phyloP scores from a whole-genome alignment of 768 basidiomycete genomes.

The Fomitopsis serialis region DNA sequence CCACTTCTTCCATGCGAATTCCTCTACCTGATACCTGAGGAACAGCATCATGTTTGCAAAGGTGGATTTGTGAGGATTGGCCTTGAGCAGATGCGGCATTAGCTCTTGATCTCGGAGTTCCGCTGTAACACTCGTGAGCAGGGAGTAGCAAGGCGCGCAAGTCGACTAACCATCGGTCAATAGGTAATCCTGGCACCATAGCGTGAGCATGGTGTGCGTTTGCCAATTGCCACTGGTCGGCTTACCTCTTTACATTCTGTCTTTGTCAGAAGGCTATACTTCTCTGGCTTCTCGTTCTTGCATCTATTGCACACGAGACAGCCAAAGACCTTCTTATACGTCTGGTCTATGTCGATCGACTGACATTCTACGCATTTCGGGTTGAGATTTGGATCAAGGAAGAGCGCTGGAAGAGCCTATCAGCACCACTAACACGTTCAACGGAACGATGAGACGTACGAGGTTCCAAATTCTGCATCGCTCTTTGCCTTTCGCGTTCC shows the following conservation, averaged over 20 bases:
- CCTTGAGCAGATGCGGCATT: slow-evolving; percentile 89
- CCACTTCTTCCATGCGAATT: slow-evolving; percentile 98
- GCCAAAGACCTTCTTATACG: slow-evolving; percentile 75
- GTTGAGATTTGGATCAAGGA: slow-evolving; percentile 65
- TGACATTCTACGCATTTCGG: slow-evolving; percentile 85
- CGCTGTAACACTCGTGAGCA: slow-evolving; percentile 38
- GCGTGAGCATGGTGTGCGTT: neutral
- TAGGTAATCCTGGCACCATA: slow-evolving; percentile 71
- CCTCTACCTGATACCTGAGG: slow-evolving; percentile 89
- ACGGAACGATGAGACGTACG: slow-evolving; percentile 39
- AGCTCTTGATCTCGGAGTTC: slow-evolving; percentile 90
- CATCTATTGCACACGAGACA: slow-evolving; percentile 86
- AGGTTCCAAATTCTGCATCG: slow-evolving; percentile 69
- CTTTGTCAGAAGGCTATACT: slow-evolving; percentile 93
- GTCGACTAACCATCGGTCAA: slow-evolving; percentile 76
- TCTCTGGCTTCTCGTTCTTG: slow-evolving; percentile 85
- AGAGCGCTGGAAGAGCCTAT: slow-evolving; percentile 44
- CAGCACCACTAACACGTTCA: neutral
- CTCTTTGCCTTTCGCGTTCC: slow-evolving; percentile 73
- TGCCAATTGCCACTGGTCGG: neutral
- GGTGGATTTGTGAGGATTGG: slow-evolving; percentile 92
- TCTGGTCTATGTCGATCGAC: slow-evolving; percentile 85
- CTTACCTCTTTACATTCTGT: slow-evolving; percentile 94
- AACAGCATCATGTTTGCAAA: slow-evolving; percentile 99
- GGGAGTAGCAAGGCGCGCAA: neutral